phyloP scores from a whole-genome alignment of 202 grass and related monocot species.

The Dendrocalamus latiflorus region DNA sequence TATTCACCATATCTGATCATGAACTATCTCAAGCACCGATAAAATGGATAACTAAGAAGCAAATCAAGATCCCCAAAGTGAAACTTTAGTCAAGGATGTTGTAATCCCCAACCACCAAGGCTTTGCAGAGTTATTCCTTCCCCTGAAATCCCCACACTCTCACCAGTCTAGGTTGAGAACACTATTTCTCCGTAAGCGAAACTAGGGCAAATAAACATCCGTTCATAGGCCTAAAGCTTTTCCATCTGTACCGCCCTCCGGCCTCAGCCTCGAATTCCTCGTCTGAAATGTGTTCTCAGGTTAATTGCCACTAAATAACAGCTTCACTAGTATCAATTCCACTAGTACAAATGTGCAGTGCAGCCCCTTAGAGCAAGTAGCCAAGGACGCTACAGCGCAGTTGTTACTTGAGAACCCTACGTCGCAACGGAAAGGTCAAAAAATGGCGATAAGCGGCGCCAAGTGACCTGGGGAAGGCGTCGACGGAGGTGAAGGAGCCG shows the following conservation, averaged over 20 bases:
- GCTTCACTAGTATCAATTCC: no score
- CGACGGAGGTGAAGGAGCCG: slow-evolving; percentile 22
- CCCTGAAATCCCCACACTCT: slow-evolving; percentile 3
- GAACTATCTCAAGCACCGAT: background rate
- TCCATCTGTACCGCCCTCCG: background rate
- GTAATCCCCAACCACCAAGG: background rate
- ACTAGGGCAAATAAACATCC: background rate
- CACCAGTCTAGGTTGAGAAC: background rate
- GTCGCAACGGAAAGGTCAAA: background rate
- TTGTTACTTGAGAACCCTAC: background rate
- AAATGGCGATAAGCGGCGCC: background rate
- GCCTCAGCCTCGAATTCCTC: background rate
- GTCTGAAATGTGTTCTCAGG: background rate
- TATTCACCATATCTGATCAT: background rate
- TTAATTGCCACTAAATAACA: no score
- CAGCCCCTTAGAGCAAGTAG: background rate
- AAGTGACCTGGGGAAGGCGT: slow-evolving; percentile 34
- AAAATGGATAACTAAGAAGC: background rate
- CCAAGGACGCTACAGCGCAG: background rate
- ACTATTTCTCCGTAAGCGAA: background rate
- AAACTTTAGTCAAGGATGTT: background rate
- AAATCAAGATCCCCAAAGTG: background rate
- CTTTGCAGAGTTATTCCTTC: background rate
- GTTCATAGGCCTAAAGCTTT: background rate
- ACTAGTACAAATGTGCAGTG: background rate